Evolutionary conservation across 2,329 filamentous ascomycete species (phyloP), one percentile per base, ranked within the genome.

Genomic region (Cladosporium sp.): DNA sequence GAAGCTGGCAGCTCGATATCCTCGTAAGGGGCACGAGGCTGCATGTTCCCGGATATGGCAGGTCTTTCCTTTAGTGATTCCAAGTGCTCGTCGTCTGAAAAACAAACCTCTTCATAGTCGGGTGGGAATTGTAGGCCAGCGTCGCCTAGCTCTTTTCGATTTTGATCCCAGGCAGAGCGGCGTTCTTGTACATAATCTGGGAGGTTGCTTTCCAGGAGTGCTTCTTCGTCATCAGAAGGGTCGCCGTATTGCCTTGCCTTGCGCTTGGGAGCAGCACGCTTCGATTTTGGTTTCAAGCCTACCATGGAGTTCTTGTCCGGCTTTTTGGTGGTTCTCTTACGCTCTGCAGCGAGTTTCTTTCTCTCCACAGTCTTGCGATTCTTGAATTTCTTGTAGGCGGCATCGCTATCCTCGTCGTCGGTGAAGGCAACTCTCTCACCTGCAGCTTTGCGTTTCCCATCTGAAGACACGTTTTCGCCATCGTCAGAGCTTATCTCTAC

Each of bases 1-100:
- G 91, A 94, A 57, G 84, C 82, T 12, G 80, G 78, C 19, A 97
- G 74, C 39, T 80, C 74, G 41, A 95, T 84, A 55, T 94, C 88
- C 59, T 84, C 75, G 67, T 93, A 91, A 0, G 76, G 74, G 12
- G 84, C 78, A 7, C 53, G 47, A 29, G 80, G 85, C 0, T 87
- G 84, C 45, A 80, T 83, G 46, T 86, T 71, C 2, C 59, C 77
- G 65, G 70, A 69, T 47, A 97, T 86, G 1, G 78, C 70, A 0
- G 92, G 92, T 46, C 83, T 84, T 64, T 91, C 84, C 48, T 78
- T 72, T 11, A 88, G 65, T 9, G 81, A 72, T 53, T 79, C 80
- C 27, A 85, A 65, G 4, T 72, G 70, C 45, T 85, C 82, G 53
- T 85, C 78, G 43, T 90, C 86, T 0, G 84, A 86, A 56, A 95